These are phyloP conservation scores for Wickerhamomyces hampshirensis DNA, from an alignment of 805 yeast species.

Conservation along the genomic window DNA sequence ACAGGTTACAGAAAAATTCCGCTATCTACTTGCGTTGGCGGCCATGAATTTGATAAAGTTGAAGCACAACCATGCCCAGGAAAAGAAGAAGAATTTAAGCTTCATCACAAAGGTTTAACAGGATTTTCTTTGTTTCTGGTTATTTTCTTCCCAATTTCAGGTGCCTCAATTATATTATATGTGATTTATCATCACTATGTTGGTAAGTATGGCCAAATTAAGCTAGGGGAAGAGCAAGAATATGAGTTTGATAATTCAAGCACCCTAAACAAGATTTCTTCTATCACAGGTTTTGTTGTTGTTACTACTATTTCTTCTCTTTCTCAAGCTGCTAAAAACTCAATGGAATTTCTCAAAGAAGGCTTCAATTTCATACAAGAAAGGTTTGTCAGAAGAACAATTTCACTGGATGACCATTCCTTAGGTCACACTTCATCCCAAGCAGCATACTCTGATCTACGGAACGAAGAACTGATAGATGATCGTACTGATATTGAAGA, in stretches of 20 bases:
- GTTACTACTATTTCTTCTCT: constrained; percentile 25
- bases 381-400: constrained; percentile 17
- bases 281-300: constrained; percentile 28
- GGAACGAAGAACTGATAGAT: constrained; percentile 11
- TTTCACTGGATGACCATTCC: constrained; percentile 13
- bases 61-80: constrained; percentile 84
- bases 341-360: constrained; percentile 3
- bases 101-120: constrained; percentile 48
- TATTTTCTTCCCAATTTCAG: constrained; percentile 49
- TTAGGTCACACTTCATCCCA: neutral
- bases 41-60: constrained; percentile 63
- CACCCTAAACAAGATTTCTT: constrained; percentile 44
- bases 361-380: constrained; percentile 13
- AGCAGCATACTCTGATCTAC: constrained; percentile 3
- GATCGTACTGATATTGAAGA: constrained; percentile 17
- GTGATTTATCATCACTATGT: constrained; percentile 79
- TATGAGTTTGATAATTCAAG: constrained; percentile 63
- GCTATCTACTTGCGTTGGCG: constrained; percentile 80
- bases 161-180: constrained; percentile 52
- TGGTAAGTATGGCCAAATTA: constrained; percentile 78
- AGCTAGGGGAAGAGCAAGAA: constrained; percentile 75
- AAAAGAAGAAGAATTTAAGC: constrained; percentile 55
- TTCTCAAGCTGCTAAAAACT: constrained; percentile 10
- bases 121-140: constrained; percentile 51
- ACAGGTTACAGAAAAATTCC: constrained; percentile 92